A percentile compares a stretch with the other conserved stretches of the same genome.
phyloP scores from a whole-genome alignment of 768 basidiomycete species.

The Pleurotus giganteus region DNA sequence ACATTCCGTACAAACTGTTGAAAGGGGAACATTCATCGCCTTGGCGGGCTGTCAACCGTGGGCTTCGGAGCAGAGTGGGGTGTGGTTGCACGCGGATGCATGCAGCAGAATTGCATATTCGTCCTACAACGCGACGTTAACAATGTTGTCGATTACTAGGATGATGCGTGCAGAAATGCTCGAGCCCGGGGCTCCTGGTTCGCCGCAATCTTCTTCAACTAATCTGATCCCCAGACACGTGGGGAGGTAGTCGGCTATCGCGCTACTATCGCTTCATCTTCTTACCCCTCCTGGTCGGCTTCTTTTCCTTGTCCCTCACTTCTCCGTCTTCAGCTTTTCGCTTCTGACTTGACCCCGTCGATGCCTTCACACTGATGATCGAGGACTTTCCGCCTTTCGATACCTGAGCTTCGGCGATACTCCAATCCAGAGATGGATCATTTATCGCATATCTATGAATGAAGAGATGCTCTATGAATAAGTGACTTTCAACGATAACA shows the following conservation, averaged over 20 bases:
- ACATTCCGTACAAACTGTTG: neutral
- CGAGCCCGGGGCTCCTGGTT: no score
- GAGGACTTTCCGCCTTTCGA: constrained; percentile 54
- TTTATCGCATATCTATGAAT: constrained; percentile 65
- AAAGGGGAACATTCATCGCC: neutral
- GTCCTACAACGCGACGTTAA: no score
- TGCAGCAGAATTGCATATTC: no score
- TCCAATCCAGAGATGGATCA: constrained; percentile 70
- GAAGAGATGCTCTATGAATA: constrained; percentile 15
- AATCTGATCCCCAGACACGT: neutral
- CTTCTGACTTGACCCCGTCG: constrained; percentile 42
- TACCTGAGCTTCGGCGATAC: constrained; percentile 71
- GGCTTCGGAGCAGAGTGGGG: constrained; percentile 2
- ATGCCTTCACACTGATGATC: constrained; percentile 72
- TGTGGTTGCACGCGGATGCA: neutral
- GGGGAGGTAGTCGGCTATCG: neutral
- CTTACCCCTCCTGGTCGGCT: constrained; percentile 46
- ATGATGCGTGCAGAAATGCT: no score
- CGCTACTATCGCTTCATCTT: constrained; percentile 39
- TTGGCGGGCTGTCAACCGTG: constrained; percentile 2
- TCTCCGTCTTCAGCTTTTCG: constrained; percentile 48
- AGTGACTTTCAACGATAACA: neutral
- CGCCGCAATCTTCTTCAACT: no score
- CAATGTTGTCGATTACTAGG: no score
- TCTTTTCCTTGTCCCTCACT: constrained; percentile 39